Evolutionary conservation across 768 basidiomycete genomes (phyloP).

Genomic region (Mycena rosella): DNA sequence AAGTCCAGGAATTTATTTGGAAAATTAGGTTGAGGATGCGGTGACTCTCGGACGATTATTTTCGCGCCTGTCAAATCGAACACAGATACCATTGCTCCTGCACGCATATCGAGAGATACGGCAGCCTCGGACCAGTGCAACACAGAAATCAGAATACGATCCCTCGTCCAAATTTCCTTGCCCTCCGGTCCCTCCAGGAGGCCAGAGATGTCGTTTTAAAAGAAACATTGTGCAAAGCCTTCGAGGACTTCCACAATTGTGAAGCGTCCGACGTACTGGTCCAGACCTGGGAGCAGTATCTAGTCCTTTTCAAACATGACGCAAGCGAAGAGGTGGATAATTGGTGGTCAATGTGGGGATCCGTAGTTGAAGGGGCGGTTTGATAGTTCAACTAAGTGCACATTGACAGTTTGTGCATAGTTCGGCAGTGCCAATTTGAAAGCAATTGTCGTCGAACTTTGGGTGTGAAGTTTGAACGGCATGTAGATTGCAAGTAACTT

Average conservation of each 20-base stretch:
- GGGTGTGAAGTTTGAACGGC: too few species aligned
- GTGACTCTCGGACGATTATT: constrained; percentile 58
- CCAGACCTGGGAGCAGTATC: constrained; percentile 27
- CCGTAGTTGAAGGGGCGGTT: constrained; percentile 14
- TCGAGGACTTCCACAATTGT: too few species aligned
- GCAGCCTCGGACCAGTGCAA: constrained; percentile 45
- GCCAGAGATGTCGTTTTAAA: constrained; percentile 19
- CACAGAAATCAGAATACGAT: constrained; percentile 25
- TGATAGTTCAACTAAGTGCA: too few species aligned
- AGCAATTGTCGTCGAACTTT: too few species aligned
- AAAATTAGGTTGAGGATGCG: constrained; percentile 48
- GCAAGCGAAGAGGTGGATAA: constrained; percentile 7
- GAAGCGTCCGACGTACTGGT: constrained; percentile 8
- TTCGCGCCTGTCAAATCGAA: constrained; percentile 52
- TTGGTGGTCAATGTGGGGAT: too few species aligned
- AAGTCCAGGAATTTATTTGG: constrained; percentile 34
- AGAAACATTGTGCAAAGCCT: constrained; percentile 2
- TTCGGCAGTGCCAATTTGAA: too few species aligned
- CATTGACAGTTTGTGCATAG: too few species aligned
- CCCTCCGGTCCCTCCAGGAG: constrained; percentile 17
- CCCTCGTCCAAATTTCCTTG: constrained; percentile 13
- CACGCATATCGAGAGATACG: constrained; percentile 62
- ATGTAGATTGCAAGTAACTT: too few species aligned
- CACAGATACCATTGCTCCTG: constrained; percentile 57
- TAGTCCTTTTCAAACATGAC: constrained; percentile 4